These are phyloP conservation scores for Gossypium davidsonii DNA, from an alignment of 441 rosid species.

Conservation along the genomic window DNA sequence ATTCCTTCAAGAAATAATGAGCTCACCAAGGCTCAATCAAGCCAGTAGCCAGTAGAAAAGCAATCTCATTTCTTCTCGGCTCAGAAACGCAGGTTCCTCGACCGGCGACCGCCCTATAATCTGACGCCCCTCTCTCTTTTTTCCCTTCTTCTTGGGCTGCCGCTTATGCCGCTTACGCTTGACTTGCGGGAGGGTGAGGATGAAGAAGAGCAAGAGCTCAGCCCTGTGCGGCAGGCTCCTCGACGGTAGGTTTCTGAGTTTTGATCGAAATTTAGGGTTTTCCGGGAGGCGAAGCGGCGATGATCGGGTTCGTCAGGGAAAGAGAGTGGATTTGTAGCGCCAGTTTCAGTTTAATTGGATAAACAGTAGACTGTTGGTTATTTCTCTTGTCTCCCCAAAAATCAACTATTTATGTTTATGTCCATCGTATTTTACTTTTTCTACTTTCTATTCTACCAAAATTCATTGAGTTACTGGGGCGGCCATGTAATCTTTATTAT, in stretches of 20 bases:
- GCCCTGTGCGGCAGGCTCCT: constrained; percentile 44
- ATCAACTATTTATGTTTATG: background rate
- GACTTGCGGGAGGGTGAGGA: constrained; percentile 19
- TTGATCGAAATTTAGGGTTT: constrained; percentile 27
- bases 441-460: background rate
- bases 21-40: constrained; percentile 60
- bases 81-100: constrained; percentile 47
- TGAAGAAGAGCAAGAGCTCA: constrained; percentile 41
- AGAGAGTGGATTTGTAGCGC: constrained; percentile 47
- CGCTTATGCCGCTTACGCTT: background rate
- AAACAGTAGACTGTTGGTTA: background rate
- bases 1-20: constrained; percentile 65
- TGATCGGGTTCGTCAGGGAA: constrained; percentile 15
- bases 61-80: constrained; percentile 57
- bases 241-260: constrained; percentile 33
- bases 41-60: constrained; percentile 54
- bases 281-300: constrained; percentile 16
- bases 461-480: background rate
- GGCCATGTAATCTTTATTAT: no score
- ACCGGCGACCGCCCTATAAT: constrained; percentile 55
- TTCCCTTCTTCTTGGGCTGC: constrained; percentile 34
- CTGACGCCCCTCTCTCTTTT: constrained; percentile 42
- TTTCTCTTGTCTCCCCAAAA: background rate
- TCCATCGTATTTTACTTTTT: background rate
- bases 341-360: constrained; percentile 45